Evolutionary conservation across 2,329 filamentous ascomycete species (phyloP).

Genomic region (Talaromyces albobiverticillius): DNA sequence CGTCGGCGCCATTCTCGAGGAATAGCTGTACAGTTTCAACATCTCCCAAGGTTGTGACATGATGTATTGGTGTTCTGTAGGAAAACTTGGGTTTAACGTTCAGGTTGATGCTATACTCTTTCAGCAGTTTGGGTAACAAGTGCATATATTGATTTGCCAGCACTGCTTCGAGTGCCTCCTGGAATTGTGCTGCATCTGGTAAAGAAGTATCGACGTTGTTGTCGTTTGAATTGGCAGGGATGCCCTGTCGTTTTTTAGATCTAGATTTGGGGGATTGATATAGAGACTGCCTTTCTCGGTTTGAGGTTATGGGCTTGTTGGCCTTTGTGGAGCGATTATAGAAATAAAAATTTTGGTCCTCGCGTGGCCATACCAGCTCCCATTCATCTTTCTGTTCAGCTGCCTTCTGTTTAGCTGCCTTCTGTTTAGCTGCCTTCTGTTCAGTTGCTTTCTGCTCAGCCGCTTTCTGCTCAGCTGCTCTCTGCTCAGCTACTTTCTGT

Average conservation of each 20-base stretch:
- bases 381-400: slow-evolving; percentile 1
- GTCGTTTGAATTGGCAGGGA: neutral
- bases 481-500: no score
- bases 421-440: no score
- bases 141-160: slow-evolving; percentile 6
- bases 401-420: no score
- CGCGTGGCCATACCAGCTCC: neutral
- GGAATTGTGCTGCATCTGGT: neutral
- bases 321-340: slow-evolving; percentile 5
- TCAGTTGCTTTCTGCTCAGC: no score
- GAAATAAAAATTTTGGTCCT: slow-evolving; percentile 3
- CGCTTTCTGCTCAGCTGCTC: no score
- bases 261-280: neutral
- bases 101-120: neutral
- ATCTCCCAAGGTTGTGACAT: neutral
- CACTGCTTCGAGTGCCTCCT: slow-evolving; percentile 1
- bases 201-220: neutral
- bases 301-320: neutral
- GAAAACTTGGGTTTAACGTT: neutral
- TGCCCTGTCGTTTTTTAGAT: neutral
- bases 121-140: neutral
- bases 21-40: slow-evolving; percentile 3
- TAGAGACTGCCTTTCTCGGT: neutral
- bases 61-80: neutral
- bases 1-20: slow-evolving; percentile 5